Base-by-base conservation (phyloP, 164 flowering plant genomes). In the Kingdonia uniflora region DNA sequence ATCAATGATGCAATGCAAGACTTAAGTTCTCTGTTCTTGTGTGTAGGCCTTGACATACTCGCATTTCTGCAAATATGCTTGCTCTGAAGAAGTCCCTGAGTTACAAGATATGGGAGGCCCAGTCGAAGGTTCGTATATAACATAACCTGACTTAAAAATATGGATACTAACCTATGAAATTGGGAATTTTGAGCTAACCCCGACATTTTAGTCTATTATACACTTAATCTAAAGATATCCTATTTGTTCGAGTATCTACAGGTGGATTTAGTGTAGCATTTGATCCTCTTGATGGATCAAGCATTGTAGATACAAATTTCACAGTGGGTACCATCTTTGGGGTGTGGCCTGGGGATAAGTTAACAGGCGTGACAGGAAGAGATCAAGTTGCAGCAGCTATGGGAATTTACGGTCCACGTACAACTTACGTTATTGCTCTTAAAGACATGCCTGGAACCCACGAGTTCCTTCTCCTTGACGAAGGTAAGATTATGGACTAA, bases 21-120 rank as follows among this genome's bases (percentile, higher is more conserved):
- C 38, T 51, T 11, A 29, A 33, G 6, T 3, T 49, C 15, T 60
- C 40, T 58, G 26, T 11, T 54, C 37, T 59, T 33, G 38, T 24
- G 40, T 59, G 21, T 62, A 92, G 98, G 98, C 98, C 60, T 78
- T 92, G 77, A 67, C 46, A 0, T 72, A 92, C 75, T 92, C 95
- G 1, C 98, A 87, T 66, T 76, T 74, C 72, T 92, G 98, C 91
- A 92, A 92, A 64, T 82, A 85, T 47, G 98, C 95, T 68, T 87
- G 98, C 74, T 92, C 98, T 22, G 98, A 92, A 70, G 98, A 92
- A 74, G 80, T 80, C 48, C 97, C 95, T 22, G 97, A 90, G 74
- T 88, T 90, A 13, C 95, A 84, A 71, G 97, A 90, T 67, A 90
- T 90, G 97, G 97, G 87, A 55, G 98, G 98, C 52, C 95, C 98